Conservation (phyloP, 768 basidiomycete species). For the Candolleomyces aberdarensis region DNA sequence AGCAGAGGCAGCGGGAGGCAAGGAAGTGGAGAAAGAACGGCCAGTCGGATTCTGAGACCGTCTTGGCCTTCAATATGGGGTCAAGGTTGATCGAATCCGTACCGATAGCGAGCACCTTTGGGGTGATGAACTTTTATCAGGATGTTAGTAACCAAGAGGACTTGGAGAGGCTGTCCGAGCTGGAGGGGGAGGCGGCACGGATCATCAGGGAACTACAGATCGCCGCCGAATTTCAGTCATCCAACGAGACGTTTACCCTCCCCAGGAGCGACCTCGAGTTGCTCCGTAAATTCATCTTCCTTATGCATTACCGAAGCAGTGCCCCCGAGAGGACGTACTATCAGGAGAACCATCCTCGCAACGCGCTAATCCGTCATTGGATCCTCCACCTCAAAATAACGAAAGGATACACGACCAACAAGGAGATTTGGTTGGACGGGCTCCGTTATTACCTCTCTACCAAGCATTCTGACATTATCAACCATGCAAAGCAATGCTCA, state of each 20-base stretch:
- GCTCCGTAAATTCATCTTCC: constrained; percentile 26
- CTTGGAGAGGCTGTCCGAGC: constrained; percentile 6
- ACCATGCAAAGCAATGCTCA: too few relatives aligned
- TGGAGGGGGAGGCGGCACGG: background rate
- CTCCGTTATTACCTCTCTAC: too few relatives aligned
- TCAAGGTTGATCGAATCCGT: constrained; percentile 10
- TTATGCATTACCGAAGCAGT: constrained; percentile 24
- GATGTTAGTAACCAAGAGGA: constrained; percentile 18
- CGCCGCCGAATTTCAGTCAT: too few relatives aligned
- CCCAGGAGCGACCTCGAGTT: background rate
- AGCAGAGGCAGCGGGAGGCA: too few relatives aligned
- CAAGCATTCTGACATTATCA: too few relatives aligned
- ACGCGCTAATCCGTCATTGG: constrained; percentile 14
- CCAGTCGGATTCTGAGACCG: constrained; percentile 7
- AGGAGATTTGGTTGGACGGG: constrained; percentile 20
- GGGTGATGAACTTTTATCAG: constrained; percentile 19
- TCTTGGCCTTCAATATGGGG: constrained; percentile 16
- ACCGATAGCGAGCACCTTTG: constrained; percentile 15
- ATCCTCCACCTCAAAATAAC: constrained; percentile 14
- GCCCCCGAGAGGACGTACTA: constrained; percentile 22
- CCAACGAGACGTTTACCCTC: too few relatives aligned
- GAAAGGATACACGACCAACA: constrained; percentile 11
- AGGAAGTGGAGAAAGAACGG: constrained; percentile 5
- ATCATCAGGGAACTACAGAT: constrained; percentile 3
- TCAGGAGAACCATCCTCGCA: constrained; percentile 14